Evolutionary conservation across 306 rosid species (phyloP), one percentile per base, ranked within the genome.

Genomic region (Arachis stenosperma): DNA sequence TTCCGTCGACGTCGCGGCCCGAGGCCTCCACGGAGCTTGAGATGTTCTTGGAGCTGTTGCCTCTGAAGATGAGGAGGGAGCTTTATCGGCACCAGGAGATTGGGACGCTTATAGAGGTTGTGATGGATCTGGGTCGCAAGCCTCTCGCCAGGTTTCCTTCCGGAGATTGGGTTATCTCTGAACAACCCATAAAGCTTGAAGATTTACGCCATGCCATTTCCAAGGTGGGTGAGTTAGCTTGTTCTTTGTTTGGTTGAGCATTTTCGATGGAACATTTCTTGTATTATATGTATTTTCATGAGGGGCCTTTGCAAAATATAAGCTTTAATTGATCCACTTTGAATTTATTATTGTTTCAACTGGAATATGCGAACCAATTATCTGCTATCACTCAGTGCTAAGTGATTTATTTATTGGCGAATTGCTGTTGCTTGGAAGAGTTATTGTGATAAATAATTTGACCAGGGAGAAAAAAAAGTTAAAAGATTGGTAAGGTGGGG

Each of bases 71-170:
- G 99, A 85, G 82, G 75, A 81, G 75, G 78, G 88, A 91, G 22
- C 65, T 95, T 70, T 68, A 68, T 59, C 55, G 75, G 44, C 99
- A 91, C 46, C 68, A 75, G 62, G 96, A 90, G 70, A 73, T 95
- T 62, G 88, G 85, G n/a, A 76, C 81, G 57, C 83, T 95, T 30
- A 84, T 95, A 47, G 99, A 95, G 84, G 96, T 95, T 64, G 99
- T 91, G 5, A 80, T 95, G 99, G 99, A 95, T 86, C 86, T 95
- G 76, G 99, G 99, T 1, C 79, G 99, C 76, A 81, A 84, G 9
- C 98, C 99, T 33, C 77, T 95, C 51, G 99, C 97, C 3, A 79
- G 97, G 81, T 95, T 95, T 46, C 99, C 99, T 14, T 87, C 96
- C 1, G 93, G 99, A 5, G 99, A 94, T 73, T 94, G 99, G 99